Evolutionary conservation across 75 land plant species (phyloP).

Genomic region (Picea sitchensis): DNA sequence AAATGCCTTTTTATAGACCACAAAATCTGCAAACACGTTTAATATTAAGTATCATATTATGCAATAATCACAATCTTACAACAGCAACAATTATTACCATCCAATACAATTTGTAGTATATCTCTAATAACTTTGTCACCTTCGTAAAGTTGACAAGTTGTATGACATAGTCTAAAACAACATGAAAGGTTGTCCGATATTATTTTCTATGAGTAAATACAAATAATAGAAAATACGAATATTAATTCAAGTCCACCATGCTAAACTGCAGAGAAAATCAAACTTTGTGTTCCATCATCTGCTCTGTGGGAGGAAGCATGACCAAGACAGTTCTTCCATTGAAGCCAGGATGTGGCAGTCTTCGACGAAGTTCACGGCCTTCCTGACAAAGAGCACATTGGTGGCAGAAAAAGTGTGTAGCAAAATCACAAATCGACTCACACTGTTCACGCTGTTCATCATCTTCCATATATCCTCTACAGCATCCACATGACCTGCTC

Average conservation of each 20-base stretch:
- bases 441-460: slow-evolving; percentile 59
- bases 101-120: background rate
- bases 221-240: slow-evolving; percentile 2
- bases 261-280: background rate
- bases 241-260: background rate
- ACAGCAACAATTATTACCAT: background rate
- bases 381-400: slow-evolving; percentile 85
- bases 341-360: slow-evolving; percentile 76
- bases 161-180: background rate
- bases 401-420: slow-evolving; percentile 73
- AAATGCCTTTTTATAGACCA: background rate
- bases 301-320: slow-evolving; percentile 77
- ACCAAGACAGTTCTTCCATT: slow-evolving; percentile 49
- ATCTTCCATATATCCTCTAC: slow-evolving; percentile 38
- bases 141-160: background rate
- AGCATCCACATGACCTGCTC: slow-evolving; percentile 60
- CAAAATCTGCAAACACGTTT: background rate
- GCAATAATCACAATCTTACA: background rate
- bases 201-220: background rate
- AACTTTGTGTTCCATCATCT: slow-evolving; percentile 59
- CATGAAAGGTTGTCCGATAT: background rate
- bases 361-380: slow-evolving; percentile 84
- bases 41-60: background rate
- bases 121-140: too few species aligned
- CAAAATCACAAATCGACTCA: slow-evolving; percentile 64